phyloP scores from a whole-genome alignment of 2,329 filamentous ascomycete genomes.

The Aspergillus fructus region DNA sequence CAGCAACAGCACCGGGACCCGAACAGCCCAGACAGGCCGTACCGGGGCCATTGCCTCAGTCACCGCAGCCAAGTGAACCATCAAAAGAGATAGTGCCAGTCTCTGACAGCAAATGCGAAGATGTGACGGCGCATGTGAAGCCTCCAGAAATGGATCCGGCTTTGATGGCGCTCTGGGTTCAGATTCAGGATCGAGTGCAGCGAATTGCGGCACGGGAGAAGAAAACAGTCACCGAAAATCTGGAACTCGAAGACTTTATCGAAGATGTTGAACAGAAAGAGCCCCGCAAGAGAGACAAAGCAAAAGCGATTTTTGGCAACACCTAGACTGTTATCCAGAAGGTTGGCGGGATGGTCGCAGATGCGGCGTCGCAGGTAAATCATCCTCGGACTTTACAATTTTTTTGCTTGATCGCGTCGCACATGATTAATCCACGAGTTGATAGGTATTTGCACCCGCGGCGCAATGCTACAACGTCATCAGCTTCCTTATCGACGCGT shows the following conservation, averaged over 20 bases:
- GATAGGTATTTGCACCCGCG: neutral
- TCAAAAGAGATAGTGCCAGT: too few relatives aligned
- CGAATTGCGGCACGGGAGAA: neutral
- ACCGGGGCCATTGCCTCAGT: too few relatives aligned
- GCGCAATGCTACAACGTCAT: neutral
- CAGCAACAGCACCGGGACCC: too few relatives aligned
- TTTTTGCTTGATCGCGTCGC: too few relatives aligned
- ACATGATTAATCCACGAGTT: too few relatives aligned
- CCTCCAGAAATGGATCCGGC: too few relatives aligned
- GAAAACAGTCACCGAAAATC: neutral
- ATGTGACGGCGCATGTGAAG: too few relatives aligned
- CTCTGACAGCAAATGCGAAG: too few relatives aligned
- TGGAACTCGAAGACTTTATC: neutral
- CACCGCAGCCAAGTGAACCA: too few relatives aligned
- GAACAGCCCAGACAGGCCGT: too few relatives aligned
- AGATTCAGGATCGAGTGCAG: neutral
- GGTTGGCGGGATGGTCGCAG: neutral
- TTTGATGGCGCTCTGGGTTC: neutral
- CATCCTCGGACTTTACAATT: too few relatives aligned
- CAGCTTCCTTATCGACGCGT: slow-evolving; percentile 1
- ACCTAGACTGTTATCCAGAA: neutral
- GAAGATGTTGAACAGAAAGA: neutral
- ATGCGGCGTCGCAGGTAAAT: neutral
- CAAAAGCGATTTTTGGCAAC: neutral
- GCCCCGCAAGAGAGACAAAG: neutral